Evolutionary conservation across 148 eudicot species (phyloP).

Genomic region (Rhododendron griersonianum): DNA sequence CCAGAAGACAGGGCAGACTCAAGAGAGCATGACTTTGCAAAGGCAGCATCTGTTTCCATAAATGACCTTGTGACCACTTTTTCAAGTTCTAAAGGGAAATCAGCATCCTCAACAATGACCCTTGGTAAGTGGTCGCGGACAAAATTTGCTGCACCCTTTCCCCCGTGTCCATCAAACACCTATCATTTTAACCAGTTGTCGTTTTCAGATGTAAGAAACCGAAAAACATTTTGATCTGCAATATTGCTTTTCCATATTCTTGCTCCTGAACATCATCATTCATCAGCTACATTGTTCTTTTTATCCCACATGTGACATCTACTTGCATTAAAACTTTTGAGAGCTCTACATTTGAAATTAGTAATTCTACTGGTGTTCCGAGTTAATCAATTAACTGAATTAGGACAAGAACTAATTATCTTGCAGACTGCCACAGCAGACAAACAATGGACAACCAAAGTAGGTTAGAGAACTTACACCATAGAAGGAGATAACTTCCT

Average conservation of each 20-base stretch:
- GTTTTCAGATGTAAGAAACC: not conserved
- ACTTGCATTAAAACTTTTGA: not conserved
- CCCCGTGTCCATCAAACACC: constrained; percentile 99
- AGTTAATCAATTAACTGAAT: constrained; percentile 1
- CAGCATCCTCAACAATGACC: constrained; percentile 86
- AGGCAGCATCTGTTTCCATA: constrained; percentile 72
- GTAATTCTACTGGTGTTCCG: not conserved
- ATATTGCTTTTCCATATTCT: not conserved
- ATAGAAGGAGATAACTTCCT: constrained; percentile 78
- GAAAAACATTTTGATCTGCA: not conserved
- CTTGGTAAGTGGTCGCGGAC: constrained; percentile 90
- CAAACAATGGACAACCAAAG: not conserved
- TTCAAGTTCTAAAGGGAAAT: constrained; percentile 84
- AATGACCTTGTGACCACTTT: constrained; percentile 89
- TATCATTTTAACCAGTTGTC: constrained; percentile 16
- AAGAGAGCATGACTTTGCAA: constrained; percentile 65
- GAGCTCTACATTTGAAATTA: not conserved
- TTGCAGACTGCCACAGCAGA: not conserved
- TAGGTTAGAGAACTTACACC: constrained; percentile 63
- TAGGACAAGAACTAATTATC: not conserved
- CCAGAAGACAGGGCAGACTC: constrained; percentile 76
- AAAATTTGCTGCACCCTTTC: constrained; percentile 83
- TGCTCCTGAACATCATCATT: not conserved
- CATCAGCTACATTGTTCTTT: not conserved
- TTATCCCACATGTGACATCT: not conserved